Conservation (phyloP, 148 eudicot species). For the Rhododendron williamsianum region DNA sequence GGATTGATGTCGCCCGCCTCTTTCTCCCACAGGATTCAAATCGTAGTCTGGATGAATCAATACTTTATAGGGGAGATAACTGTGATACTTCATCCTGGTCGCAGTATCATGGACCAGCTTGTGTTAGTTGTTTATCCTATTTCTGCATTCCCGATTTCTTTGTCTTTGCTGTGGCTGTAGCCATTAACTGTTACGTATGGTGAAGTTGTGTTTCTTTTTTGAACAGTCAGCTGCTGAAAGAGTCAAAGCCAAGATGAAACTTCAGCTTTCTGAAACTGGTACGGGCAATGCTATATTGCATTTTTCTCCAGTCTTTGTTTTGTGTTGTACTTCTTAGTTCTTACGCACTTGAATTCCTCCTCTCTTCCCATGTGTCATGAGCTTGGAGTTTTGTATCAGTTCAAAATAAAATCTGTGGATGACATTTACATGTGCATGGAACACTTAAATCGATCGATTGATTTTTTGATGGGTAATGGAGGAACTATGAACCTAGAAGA, state of each 20-base stretch:
- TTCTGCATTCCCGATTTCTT: slow-evolving; percentile 7
- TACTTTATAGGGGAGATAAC: not conserved
- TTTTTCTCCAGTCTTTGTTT: not conserved
- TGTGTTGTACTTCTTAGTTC: not conserved
- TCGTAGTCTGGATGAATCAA: not conserved
- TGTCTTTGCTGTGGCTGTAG: not conserved
- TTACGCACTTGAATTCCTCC: not conserved
- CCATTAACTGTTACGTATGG: slow-evolving; percentile 1
- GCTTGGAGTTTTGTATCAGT: not conserved
- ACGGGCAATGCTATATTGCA: slow-evolving; percentile 7
- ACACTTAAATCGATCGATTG: not conserved
- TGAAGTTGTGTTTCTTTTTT: slow-evolving; percentile 12
- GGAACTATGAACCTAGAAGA: not conserved
- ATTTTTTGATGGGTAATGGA: not conserved
- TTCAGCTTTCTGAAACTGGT: slow-evolving; percentile 92
- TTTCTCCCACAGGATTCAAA: not conserved
- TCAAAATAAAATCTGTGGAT: not conserved
- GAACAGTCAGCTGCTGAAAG: slow-evolving; percentile 84
- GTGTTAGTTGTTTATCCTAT: not conserved
- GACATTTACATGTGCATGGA: not conserved
- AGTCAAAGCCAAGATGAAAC: slow-evolving; percentile 92
- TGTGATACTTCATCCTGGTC: not conserved
- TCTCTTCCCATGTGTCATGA: not conserved
- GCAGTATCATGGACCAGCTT: slow-evolving; percentile 4
- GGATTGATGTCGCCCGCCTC: not conserved